Evolutionary conservation across 306 rosid genomes (phyloP), one percentile per base, ranked within the genome.

Genomic region (Rosa multiflora): DNA sequence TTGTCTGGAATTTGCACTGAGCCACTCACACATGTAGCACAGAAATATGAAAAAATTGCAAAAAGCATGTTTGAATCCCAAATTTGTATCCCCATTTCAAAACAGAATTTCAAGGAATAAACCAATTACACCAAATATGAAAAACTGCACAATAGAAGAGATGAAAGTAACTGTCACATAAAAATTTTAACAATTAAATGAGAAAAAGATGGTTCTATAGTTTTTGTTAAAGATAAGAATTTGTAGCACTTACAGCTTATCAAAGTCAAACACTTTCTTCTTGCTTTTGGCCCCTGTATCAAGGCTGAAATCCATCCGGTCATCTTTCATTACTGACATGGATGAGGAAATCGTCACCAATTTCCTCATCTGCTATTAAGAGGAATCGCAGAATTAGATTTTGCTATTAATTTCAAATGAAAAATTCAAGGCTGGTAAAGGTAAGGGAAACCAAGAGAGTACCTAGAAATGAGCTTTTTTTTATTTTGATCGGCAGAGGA

Each of bases 241-340:
- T 62, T 52, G 18, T 17, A 46, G 51, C 78, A 74, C 97, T 89
- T 83, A 95, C 98, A 95, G 74, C 81, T 93, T 88, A 2, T 86
- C 94, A 73, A 92, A 95, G 83, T 90, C 85, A 69, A 95, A 95
- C 63, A 81, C 56, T 81, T 95, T 91, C 74, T 85, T 91, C 83
- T 86, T 88, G 84, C 91, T 83, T 84, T 86, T 88, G 71, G 97
- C 40, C 76, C 78, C 82, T 13, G 83, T 78, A 80, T 80, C 85
- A 79, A 92, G 92, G 91, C 81, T 72, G 71, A 95, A 92, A 82
- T 91, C 93, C 91, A 92, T 81, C 69, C 76, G 79, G 62, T 85
- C 97, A 56, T 91, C 99, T 72, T 92, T 89, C 76, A 86, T 80
- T 84, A 88, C 85, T 71, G 98, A 89, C 82, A 92, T 85, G 82